phyloP scores from a whole-genome alignment of 176 grass and related monocot species.

The Hsuehochloa calcarea region DNA sequence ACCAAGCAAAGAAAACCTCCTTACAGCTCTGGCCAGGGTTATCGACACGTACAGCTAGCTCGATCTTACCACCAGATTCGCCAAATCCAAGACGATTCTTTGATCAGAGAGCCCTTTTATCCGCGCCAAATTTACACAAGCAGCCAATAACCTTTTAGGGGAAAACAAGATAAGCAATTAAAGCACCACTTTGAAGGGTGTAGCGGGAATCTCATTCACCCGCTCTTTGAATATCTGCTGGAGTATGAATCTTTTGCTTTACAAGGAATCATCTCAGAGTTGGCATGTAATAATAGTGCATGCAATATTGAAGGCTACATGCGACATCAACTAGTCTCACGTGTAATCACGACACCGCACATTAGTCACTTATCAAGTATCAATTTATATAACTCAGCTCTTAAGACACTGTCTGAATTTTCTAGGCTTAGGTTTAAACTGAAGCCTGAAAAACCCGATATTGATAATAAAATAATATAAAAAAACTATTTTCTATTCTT shows the following conservation, averaged over 20 bases:
- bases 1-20: neutral
- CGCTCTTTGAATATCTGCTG: conserved; percentile 4
- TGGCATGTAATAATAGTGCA: neutral
- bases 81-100: neutral
- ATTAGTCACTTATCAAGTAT: neutral
- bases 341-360: neutral
- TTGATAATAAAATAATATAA: no score
- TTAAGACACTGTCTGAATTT: no score
- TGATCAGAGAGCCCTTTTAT: neutral
- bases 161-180: conserved; percentile 8
- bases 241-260: conserved; percentile 31
- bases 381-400: neutral
- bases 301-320: neutral
- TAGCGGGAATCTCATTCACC: conserved; percentile 30
- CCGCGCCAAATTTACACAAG: neutral
- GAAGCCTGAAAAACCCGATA: no score
- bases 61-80: neutral
- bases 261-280: conserved; percentile 27
- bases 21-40: neutral
- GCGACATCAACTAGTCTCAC: neutral
- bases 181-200: conserved; percentile 5
- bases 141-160: neutral
- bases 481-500: no score
- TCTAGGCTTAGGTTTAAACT: no score
- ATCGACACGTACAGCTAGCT: neutral